phyloP scores from a whole-genome alignment of 108 stramenopile genomes.

The Schizochytrium sp. region DNA sequence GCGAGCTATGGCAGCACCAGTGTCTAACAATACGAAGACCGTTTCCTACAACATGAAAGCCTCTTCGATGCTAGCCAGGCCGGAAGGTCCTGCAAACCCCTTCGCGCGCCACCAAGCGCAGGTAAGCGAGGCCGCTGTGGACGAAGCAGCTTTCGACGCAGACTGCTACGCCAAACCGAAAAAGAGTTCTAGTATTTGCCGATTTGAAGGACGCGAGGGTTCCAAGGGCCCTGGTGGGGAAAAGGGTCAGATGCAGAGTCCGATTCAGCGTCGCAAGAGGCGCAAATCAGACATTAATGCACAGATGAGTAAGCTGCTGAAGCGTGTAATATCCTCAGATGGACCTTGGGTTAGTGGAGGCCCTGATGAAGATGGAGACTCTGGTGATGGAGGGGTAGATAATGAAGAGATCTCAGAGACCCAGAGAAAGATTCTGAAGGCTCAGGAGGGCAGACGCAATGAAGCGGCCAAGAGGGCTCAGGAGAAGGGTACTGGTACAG shows the following conservation, averaged over 20 bases:
- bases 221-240: no score
- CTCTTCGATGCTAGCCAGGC: no score
- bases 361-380: background rate
- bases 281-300: background rate
- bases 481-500: background rate
- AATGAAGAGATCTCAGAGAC: background rate
- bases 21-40: no score
- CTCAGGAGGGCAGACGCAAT: background rate
- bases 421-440: slow-evolving; percentile 7
- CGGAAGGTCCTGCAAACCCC: slow-evolving; percentile 25
- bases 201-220: no score
- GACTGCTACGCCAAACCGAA: background rate
- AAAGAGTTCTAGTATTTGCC: no score
- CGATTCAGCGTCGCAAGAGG: background rate
- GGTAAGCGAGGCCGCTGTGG: slow-evolving; percentile 10
- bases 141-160: background rate
- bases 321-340: background rate
- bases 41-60: no score
- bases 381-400: background rate
- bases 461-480: slow-evolving; percentile 12
- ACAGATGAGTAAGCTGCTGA: background rate
- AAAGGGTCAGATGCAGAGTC: no score
- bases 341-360: slow-evolving; percentile 1
- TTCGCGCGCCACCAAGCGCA: background rate
- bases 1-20: no score